Evolutionary conservation across 2,329 filamentous ascomycete genomes (phyloP), one percentile per base, ranked within the genome.

Genomic region (Parastagonospora nodorum): DNA sequence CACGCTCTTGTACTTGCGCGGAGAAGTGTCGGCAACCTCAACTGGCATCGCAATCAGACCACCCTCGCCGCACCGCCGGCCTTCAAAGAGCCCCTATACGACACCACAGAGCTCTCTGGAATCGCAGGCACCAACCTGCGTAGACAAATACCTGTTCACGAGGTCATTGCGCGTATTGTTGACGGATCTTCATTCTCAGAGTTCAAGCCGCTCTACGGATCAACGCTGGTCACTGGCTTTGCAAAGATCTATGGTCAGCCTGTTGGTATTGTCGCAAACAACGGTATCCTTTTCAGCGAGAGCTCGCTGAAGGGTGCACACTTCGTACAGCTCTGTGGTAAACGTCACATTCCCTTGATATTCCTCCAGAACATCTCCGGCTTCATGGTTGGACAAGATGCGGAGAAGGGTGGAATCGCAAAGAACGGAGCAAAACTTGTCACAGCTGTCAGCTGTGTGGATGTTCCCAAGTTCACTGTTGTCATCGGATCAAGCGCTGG

Each of bases 401-500:
- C 93, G 0, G 94, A 99, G 77, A 88, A 89, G 47, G 93, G 93
- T 45, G 94, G 94, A 10, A 97, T 99, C 63, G 94, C 94, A 47
- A 97, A 97, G 81, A 95, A 97, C 68, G 94, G 94, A 35, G 94
- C 94, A 5, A 97, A 99, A 77, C 85, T 99, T 14, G 94, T 97
- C 27, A 96, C 92, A 2, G 94, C 93, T 7, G 94, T 97, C 9
- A 90, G 92, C 8, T 97, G 92, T 70, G 92, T 93, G 4, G 86
- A 94, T 60, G 93, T 97, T 36, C 93, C 94, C 61, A 97, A 99
- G 75, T 93, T 97, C 69, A 99, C 94, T 0, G 90, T 99, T 12
- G 90, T 99, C 1, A 88, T 97, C n/a, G 94, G 94, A 19, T 89
- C 89, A 28, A 92, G 88, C 72, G 94, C 94, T 59, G 93, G 93